A percentile compares a stretch with the other conserved stretches of the same genome.
Evolutionary conservation across 306 rosid species (phyloP).

Genomic region (Vigna nakashimae): DNA sequence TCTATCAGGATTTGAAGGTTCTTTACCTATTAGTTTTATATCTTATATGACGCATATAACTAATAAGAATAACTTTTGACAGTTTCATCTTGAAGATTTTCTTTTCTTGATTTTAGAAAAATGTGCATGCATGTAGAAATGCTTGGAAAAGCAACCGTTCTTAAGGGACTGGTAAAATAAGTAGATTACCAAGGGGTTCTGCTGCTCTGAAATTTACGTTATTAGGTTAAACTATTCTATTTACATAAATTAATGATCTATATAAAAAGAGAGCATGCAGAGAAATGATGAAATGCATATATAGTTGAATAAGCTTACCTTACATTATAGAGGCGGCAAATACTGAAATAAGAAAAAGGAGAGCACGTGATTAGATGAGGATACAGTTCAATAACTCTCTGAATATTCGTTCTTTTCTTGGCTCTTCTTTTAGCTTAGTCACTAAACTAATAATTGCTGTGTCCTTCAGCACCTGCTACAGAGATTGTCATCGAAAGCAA

Average conservation of each 20-base stretch:
- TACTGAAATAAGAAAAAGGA: neutral
- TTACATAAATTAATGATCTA: too few relatives aligned
- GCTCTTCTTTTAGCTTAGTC: constrained; percentile 1
- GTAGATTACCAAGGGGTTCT: too few relatives aligned
- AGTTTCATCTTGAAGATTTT: too few relatives aligned
- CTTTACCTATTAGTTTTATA: neutral
- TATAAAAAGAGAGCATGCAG: neutral
- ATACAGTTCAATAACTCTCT: constrained; percentile 5
- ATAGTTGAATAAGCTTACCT: neutral
- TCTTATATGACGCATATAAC: neutral
- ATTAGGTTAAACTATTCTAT: too few relatives aligned
- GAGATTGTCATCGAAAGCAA: constrained; percentile 5
- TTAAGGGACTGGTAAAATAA: too few relatives aligned
- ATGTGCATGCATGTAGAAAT: too few relatives aligned
- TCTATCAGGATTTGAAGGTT: neutral
- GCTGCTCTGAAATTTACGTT: too few relatives aligned
- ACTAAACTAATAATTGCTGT: constrained; percentile 2
- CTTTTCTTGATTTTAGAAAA: too few relatives aligned
- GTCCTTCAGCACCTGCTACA: constrained; percentile 14
- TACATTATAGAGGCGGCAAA: neutral
- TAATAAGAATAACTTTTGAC: too few relatives aligned
- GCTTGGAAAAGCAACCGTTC: too few relatives aligned
- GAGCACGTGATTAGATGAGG: neutral
- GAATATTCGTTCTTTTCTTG: constrained; percentile 18
- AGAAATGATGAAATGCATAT: neutral